Percentiles rank a stretch among this genome's conserved stretches.
Evolutionary conservation across 1,139 yeast species (phyloP).

Genomic region (Meyerozyma carpophila): DNA sequence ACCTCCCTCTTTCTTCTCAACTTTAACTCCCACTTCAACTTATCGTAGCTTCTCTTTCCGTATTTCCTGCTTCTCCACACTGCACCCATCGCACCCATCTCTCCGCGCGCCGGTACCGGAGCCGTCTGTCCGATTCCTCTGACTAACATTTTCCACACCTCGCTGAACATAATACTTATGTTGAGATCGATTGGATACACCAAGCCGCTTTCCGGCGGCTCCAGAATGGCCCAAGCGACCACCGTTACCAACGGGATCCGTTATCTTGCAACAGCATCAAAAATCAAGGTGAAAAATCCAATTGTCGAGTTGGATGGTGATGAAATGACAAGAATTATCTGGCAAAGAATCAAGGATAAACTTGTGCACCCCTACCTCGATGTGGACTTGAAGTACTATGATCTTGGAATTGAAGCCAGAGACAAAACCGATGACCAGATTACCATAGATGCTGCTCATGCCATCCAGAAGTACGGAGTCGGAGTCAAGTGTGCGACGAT

Average conservation of each 20-base stretch:
- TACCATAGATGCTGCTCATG: conserved; percentile 71
- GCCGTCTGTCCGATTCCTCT: not conserved
- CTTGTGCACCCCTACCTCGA: conserved; percentile 67
- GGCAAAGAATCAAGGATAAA: conserved; percentile 69
- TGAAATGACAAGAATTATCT: conserved; percentile 82
- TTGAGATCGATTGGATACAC: not conserved
- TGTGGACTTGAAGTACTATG: conserved; percentile 70
- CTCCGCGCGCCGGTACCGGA: not conserved
- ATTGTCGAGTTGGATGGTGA: conserved; percentile 83
- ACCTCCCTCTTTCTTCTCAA: too few species aligned
- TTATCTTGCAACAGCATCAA: conserved; percentile 16
- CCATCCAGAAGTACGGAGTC: conserved; percentile 70
- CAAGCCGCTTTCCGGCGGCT: not conserved
- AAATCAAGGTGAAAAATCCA: conserved; percentile 66
- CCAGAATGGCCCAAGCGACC: not conserved
- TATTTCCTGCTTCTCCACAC: too few species aligned
- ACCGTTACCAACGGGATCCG: not conserved
- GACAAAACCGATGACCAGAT: conserved; percentile 70
- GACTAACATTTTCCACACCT: not conserved
- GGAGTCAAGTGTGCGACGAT: conserved; percentile 85
- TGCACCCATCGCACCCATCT: not conserved
- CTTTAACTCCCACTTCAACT: too few species aligned
- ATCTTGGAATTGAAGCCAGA: conserved; percentile 64
- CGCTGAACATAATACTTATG: not conserved
- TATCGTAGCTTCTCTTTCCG: too few species aligned